Base-by-base conservation (phyloP, 352 stramenopile genomes). In the Thalassiosira oceanica region DNA sequence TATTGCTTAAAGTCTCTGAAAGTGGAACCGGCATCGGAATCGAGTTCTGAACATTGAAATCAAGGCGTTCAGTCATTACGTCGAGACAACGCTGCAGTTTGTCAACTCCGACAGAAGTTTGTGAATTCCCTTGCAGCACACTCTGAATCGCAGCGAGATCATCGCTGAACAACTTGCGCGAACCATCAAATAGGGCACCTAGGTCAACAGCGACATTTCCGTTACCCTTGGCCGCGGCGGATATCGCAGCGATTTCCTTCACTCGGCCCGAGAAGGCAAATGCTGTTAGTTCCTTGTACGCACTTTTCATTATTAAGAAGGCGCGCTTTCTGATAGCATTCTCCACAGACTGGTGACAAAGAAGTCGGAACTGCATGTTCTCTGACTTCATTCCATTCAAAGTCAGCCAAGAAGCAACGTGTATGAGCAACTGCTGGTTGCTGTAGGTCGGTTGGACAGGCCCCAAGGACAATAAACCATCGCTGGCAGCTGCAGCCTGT, bases 371-470 rank as follows among this genome's bases (percentile, higher is more conserved):
- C 73, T 99, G 97, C 89, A 99, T 97, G 56, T 97, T 97, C 71
- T 99, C 97, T 65, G 97, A 98, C 23, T 96, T 95, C 95, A 99
- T 99, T 65, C 96, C 98, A 86, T 99, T 99, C 46, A 99, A 93
- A 48, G 97, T 92, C 24, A 99, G 89, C 97, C 97, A 99, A 2
- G 97, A 95, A 70, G 97, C 96, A 28, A 98, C 94, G 80, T 95
- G 87, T 2, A 93, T 73, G n/a, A 96, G 72, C 23, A 94, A 56
- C 61, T 94, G 73, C 16, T 63, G 61, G 28, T 63, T 24, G 4
- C 50, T 44, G 11, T 74, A 49, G 16, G 73, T 42, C 3, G 53
- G 18, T 62, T 80, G 68, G 42, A 67, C 36, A 10, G 65, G 61
- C 6, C 61, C 61, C 29, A 83, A 49, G 11, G 73, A 76, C 42